Conservation (phyloP, 2,329 filamentous ascomycete genomes). For the Chaetomiaceae sp. region DNA sequence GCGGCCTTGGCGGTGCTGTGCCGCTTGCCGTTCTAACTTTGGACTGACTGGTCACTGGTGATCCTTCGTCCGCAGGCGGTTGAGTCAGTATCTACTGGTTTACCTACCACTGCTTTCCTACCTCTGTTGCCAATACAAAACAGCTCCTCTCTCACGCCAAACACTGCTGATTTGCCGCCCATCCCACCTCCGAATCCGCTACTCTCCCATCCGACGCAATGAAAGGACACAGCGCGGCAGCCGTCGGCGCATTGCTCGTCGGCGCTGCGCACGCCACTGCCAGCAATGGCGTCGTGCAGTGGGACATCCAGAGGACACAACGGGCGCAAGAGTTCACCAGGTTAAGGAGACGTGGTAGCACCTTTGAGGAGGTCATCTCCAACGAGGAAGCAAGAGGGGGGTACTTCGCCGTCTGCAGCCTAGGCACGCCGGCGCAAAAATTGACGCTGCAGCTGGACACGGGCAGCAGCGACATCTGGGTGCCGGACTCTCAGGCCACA, state of each 20-base stretch:
- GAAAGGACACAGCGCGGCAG: slow-evolving; percentile 21
- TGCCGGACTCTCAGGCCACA: slow-evolving; percentile 31
- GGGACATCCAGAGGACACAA: slow-evolving; percentile 39
- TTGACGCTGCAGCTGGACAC: slow-evolving; percentile 57
- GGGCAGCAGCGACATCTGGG: slow-evolving; percentile 60
- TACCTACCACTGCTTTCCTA: no score
- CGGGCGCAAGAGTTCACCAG: slow-evolving; percentile 15
- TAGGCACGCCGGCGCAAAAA: slow-evolving; percentile 53
- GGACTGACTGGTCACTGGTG: no score
- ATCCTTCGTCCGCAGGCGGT: neutral
- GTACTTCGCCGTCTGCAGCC: slow-evolving; percentile 50
- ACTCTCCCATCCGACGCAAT: slow-evolving; percentile 14
- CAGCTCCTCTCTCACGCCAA: no score
- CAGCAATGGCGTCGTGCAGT: slow-evolving; percentile 37
- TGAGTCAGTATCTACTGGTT: neutral
- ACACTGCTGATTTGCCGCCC: neutral
- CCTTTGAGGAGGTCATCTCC: slow-evolving; percentile 37
- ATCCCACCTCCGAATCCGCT: neutral
- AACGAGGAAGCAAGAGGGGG: slow-evolving; percentile 42
- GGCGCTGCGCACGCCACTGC: slow-evolving; percentile 18
- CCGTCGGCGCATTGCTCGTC: slow-evolving; percentile 22
- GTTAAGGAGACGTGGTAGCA: slow-evolving; percentile 35
- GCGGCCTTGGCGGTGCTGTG: slow-evolving; percentile 2
- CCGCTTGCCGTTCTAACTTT: neutral
- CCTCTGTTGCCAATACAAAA: no score